Conservation (phyloP, 139 green algal genomes). For the Closterium sp. region DNA sequence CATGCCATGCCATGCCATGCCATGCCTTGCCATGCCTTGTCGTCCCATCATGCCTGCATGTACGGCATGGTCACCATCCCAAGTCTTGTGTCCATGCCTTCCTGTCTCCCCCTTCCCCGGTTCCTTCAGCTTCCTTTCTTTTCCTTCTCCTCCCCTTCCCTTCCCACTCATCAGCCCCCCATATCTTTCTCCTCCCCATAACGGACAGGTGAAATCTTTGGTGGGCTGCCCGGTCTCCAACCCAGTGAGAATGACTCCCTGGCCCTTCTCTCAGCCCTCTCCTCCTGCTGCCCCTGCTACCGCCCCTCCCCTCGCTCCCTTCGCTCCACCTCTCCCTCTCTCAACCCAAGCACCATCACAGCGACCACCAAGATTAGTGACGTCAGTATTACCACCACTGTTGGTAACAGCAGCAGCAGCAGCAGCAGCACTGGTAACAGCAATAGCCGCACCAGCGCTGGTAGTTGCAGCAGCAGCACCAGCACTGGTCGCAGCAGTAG, state of each 20-base stretch:
- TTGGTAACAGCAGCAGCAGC: neutral
- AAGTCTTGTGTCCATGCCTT: no score
- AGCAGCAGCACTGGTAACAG: neutral
- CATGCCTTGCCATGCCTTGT: no score
- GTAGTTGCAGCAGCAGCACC: neutral
- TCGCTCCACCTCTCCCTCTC: neutral
- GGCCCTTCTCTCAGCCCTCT: slow-evolving; percentile 21
- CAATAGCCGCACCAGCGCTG: neutral
- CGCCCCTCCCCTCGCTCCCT: neutral
- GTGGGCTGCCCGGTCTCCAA: slow-evolving; percentile 24
- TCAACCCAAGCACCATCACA: neutral
- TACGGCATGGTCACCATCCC: no score
- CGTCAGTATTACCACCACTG: neutral
- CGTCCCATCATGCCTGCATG: no score
- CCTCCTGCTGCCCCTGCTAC: neutral
- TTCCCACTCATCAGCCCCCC: no score
- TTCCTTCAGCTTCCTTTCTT: no score
- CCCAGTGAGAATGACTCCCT: slow-evolving; percentile 20
- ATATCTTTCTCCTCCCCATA: neutral
- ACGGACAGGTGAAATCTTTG: slow-evolving; percentile 44
- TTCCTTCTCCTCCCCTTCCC: no score
- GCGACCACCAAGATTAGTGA: neutral
- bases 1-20: no score
- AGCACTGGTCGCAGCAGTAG: neutral
- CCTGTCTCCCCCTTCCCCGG: no score